phyloP scores from a whole-genome alignment of 169 alveolate species.

The Eimeria necatrix region DNA sequence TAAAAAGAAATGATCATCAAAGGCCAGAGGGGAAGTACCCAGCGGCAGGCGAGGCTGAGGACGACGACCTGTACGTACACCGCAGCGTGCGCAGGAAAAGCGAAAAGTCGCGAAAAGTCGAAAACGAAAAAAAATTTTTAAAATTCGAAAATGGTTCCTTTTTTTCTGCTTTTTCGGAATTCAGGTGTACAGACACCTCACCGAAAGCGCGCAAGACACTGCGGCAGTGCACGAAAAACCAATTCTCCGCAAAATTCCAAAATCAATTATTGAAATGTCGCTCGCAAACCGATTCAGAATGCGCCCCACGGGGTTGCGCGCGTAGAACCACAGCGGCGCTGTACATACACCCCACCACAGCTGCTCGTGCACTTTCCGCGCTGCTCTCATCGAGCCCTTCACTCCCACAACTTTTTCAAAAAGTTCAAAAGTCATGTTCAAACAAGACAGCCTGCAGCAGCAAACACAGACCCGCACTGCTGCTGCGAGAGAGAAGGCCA shows the following conservation, averaged over 20 bases:
- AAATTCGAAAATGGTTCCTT: not conserved
- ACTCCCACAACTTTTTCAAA: conserved; percentile 56
- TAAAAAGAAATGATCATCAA: conserved; percentile 80
- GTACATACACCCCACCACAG: conserved; percentile 78
- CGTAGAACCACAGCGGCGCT: conserved; percentile 88
- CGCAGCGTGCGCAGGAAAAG: not conserved
- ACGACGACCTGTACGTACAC: conserved; percentile 79
- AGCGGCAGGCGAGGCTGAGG: conserved; percentile 75
- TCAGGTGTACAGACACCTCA: not conserved
- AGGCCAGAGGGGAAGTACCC: conserved; percentile 82
- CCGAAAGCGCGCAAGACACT: conserved; percentile 76
- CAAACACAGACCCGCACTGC: not conserved
- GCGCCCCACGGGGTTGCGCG: conserved; percentile 87
- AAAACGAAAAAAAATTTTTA: not conserved
- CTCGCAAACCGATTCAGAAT: conserved; percentile 87
- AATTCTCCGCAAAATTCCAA: conserved; percentile 80
- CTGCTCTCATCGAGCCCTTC: conserved; percentile 81
- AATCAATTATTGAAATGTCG: conserved; percentile 85
- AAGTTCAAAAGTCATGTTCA: conserved; percentile 39
- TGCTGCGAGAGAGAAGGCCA: too few relatives aligned
- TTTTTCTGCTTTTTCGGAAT: not conserved
- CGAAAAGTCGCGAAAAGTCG: not conserved
- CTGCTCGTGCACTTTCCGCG: conserved; percentile 76
- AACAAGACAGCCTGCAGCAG: not conserved
- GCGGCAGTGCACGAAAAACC: conserved; percentile 81